Base-by-base conservation (phyloP, 2,329 filamentous ascomycete species). In the Parafenestella ontariensis region DNA sequence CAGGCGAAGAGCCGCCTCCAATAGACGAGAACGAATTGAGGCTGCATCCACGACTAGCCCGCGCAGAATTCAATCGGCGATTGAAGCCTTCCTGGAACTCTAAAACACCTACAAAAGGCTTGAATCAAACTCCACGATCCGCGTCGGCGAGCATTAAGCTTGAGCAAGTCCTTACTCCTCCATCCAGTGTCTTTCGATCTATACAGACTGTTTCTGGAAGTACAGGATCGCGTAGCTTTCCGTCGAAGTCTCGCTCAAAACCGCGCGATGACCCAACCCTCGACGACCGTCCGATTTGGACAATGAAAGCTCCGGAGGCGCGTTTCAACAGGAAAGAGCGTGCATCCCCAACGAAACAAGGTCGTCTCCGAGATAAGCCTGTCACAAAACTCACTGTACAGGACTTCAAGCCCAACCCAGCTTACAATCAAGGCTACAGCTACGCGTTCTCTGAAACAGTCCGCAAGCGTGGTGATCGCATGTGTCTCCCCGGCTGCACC, bases 371-470 rank as follows among this genome's bases (percentile, higher is more conserved):
- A 44, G 72, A 80, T 9, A 85, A 82, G 46, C 83, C 87, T 0
- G 59, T 87, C 3, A 76, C 81, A 0, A 78, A 83, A 29, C 81
- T 96, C 11, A 78, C 78, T 13, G 78, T 89, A 1, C 84, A 86
- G 11, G 89, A 96, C 74, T 97, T 96, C 80, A 94, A 89, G 71
- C 81, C 95, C 64, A 96, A 96, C 60, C 88, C 91, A 0, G 78
- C 79, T 4, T 83, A 81, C 62, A 94, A 93, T 59, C 83, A 89
- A 37, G 90, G 90, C 1, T 79, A 87, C 39, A 83, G 87, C 49
- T 91, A 86, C 73, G 91, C 91, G 10, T 96, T 87, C 70, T 80
- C 83, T 1, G 89, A 94, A 54, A 88, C 92, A 0, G 84, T 96
- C 13, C 87, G 92, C 47, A 85, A 84, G 49, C 88, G 83, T 59